phyloP scores from a whole-genome alignment of 176 grass and related monocot genomes.

The Poa annua region DNA sequence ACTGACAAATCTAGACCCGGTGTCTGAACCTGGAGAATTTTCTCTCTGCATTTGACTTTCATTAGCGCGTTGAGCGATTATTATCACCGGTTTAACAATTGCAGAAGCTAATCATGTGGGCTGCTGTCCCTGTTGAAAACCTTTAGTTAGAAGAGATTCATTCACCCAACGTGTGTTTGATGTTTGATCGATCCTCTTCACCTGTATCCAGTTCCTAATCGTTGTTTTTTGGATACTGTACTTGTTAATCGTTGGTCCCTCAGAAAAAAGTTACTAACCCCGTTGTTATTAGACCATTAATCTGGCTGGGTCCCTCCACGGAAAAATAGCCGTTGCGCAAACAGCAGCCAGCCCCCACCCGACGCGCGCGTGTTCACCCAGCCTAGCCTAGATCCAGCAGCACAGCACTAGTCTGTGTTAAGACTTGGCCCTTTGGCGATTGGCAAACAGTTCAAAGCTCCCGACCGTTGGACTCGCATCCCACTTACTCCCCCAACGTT shows the following conservation, averaged over 20 bases:
- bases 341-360: background rate
- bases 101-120: background rate
- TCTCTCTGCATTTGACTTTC: background rate
- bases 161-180: background rate
- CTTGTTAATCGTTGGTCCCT: background rate
- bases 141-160: background rate
- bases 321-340: conserved; percentile 55
- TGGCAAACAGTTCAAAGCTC: conserved; percentile 53
- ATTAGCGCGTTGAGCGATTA: background rate
- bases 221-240: too few relatives aligned
- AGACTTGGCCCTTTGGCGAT: conserved; percentile 2
- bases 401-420: background rate
- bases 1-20: background rate
- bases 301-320: background rate
- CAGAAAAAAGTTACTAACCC: background rate
- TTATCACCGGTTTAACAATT: background rate
- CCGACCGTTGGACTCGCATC: conserved; percentile 64
- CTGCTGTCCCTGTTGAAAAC: background rate
- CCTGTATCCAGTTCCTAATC: too few relatives aligned
- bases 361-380: conserved; percentile 18
- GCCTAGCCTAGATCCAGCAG: background rate
- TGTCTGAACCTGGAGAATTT: background rate
- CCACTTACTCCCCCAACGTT: conserved; percentile 18
- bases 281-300: background rate
- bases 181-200: too few relatives aligned